Conservation (phyloP, 768 basidiomycete genomes). For the Botryobasidium botryosum region DNA sequence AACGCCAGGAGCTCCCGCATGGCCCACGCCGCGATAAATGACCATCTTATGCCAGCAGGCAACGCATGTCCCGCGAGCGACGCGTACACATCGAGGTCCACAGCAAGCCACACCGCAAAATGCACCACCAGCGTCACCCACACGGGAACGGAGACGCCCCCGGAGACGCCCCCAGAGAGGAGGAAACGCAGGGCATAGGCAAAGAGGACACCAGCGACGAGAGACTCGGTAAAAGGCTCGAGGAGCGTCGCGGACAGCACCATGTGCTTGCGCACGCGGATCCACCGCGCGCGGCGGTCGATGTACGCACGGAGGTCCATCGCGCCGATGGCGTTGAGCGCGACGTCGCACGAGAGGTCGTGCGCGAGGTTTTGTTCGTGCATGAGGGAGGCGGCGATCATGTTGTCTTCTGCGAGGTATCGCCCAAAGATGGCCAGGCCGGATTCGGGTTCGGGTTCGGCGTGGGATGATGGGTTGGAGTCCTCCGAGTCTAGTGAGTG, state of each 20-base stretch:
- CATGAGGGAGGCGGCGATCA: slow-evolving; percentile 87
- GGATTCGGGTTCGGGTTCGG: slow-evolving; percentile 2
- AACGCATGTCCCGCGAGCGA: slow-evolving; percentile 56
- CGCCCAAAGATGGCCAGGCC: slow-evolving; percentile 59
- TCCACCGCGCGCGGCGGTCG: slow-evolving; percentile 85
- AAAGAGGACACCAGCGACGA: slow-evolving; percentile 51
- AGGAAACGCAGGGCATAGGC: slow-evolving; percentile 33
- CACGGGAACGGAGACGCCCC: slow-evolving; percentile 15
- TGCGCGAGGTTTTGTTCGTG: slow-evolving; percentile 81
- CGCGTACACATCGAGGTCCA: slow-evolving; percentile 71
- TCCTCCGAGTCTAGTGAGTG: background rate
- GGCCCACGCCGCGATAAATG: slow-evolving; percentile 64
- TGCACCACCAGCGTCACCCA: slow-evolving; percentile 44
- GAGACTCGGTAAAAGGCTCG: slow-evolving; percentile 85
- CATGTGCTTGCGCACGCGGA: slow-evolving; percentile 92
- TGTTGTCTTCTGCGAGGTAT: slow-evolving; percentile 95
- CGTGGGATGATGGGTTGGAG: slow-evolving; percentile 4
- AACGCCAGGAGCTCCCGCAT: slow-evolving; percentile 67
- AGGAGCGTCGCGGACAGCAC: slow-evolving; percentile 66
- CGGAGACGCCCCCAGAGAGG: slow-evolving; percentile 11
- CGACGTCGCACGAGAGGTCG: slow-evolving; percentile 81
- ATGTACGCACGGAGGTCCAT: slow-evolving; percentile 79
- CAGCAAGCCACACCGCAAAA: slow-evolving; percentile 47
- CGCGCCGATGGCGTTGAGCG: slow-evolving; percentile 71
- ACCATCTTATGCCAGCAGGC: slow-evolving; percentile 29